Base-by-base conservation (phyloP, 2,329 filamentous ascomycete genomes). In the Teratosphaeria destructans region DNA sequence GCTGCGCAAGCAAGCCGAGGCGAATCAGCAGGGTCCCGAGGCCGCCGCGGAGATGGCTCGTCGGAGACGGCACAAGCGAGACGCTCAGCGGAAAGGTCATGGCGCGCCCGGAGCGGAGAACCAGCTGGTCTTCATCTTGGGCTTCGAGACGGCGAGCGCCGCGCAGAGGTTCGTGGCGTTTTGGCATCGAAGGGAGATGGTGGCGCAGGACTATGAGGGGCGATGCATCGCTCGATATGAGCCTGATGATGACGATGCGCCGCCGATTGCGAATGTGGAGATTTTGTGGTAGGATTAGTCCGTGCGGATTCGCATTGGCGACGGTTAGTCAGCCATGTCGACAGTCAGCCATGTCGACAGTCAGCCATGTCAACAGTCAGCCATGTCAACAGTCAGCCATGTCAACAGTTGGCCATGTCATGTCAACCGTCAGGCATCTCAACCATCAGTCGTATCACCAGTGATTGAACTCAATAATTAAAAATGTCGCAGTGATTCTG, bases 111-210 rank as follows among this genome's bases (percentile, higher is more conserved):
- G 80, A 49, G 83, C 82, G n/a, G 12, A 16, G 7, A 39, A 47
- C 14, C 26, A 53, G 7, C 34, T 60, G 19, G 67, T 70, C 4
- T 72, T 69, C 73, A 73, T 86, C 14, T 65, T 86, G 26, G 77
- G 79, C 4, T 85, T 88, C 61, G 68, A 75, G 14, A 80, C 81
- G n/a, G 74, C 78, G 56, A 73, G 74, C 10, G 82, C 83, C 62
- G 83, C 83, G 23, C 77, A 75, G 58, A 71, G 78, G 62, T 83
- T 82, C 70, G 74, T 77, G 3, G 66, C 74, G 55, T 71, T 76
- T 60, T 85, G 82, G 82, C 79, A 84, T 72, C 70, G 77, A 49
- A 73, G 74, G 57, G 71, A 74, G 27, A 71, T 82, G 63, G 75
- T 61, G 6, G 52, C 34, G 52, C 23, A 61, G 49, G 56, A 58